phyloP scores from a whole-genome alignment of 2,329 filamentous ascomycete genomes.

The Thyridium curvatum region DNA sequence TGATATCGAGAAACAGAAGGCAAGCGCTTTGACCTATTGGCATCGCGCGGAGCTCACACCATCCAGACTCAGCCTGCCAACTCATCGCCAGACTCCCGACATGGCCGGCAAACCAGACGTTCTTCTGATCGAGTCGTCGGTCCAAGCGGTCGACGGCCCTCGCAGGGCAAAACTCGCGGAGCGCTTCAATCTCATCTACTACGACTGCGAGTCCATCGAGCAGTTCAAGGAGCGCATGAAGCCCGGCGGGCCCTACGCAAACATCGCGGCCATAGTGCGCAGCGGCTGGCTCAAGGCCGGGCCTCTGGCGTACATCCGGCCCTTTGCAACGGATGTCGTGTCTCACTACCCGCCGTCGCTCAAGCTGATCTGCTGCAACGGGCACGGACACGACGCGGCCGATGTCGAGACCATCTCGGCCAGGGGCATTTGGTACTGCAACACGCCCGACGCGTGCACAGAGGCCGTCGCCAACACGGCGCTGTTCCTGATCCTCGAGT shows the following conservation, averaged over 20 bases:
- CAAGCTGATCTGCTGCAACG: constrained; percentile 15
- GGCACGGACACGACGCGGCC: constrained; percentile 20
- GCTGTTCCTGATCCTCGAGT: constrained; percentile 14
- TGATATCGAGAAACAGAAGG: too few species aligned
- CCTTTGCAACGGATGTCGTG: constrained; percentile 15
- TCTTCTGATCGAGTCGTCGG: background rate
- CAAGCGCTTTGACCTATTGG: too few species aligned
- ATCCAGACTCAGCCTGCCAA: too few species aligned
- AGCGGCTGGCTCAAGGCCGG: constrained; percentile 24
- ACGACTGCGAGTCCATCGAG: constrained; percentile 13
- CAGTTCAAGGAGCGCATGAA: constrained; percentile 16
- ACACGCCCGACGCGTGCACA: constrained; percentile 20
- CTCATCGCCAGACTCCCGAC: too few species aligned
- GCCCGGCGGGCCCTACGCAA: constrained; percentile 18
- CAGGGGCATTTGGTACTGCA: constrained; percentile 21
- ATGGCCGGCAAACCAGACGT: too few species aligned
- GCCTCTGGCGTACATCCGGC: constrained; percentile 15
- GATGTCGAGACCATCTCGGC: constrained; percentile 14
- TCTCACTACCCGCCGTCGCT: constrained; percentile 11
- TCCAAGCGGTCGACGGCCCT: background rate
- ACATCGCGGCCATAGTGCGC: constrained; percentile 20
- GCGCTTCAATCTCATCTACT: constrained; percentile 13
- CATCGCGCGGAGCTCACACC: too few species aligned
- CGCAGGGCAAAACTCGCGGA: constrained; percentile 1
- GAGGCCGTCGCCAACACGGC: constrained; percentile 20